These are phyloP conservation scores for Hyaloscypha bicolor DNA, from an alignment of 495 filamentous ascomycete genomes.

Conservation along the genomic window DNA sequence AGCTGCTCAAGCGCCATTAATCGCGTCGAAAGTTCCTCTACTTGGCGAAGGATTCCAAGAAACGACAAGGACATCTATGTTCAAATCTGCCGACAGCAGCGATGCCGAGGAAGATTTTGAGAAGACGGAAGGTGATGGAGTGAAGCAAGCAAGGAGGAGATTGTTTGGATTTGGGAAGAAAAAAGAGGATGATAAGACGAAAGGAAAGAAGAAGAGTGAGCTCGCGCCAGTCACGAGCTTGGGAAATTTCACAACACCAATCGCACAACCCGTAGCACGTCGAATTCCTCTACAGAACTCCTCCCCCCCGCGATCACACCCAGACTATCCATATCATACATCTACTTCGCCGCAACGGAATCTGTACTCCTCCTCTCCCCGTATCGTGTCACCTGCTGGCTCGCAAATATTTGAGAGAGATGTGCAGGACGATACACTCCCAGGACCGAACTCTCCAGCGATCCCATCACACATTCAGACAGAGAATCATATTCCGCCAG, in stretches of 20 bases:
- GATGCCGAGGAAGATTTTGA: conserved; percentile 22
- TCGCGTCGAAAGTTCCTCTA: conserved; percentile 24
- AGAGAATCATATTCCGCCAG: conserved; percentile 89
- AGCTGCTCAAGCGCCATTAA: conserved; percentile 12
- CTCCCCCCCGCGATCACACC: conserved; percentile 36
- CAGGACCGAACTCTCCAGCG: conserved; percentile 67
- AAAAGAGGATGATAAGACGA: conserved; percentile 52
- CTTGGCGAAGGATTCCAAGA: conserved; percentile 40
- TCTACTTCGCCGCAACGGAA: conserved; percentile 52
- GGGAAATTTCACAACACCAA: conserved; percentile 18
- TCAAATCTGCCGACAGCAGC: conserved; percentile 30
- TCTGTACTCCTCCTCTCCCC: conserved; percentile 57
- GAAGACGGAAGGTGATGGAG: conserved; percentile 19
- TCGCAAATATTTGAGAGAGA: conserved; percentile 94
- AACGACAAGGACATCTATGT: conserved; percentile 18
- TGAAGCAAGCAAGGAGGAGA: conserved; percentile 51
- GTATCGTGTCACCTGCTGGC: conserved; percentile 64
- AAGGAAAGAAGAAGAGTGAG: conserved; percentile 33
- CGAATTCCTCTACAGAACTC: conserved; percentile 26
- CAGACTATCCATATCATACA: conserved; percentile 46
- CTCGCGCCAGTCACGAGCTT: conserved; percentile 16
- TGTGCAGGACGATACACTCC: conserved; percentile 72
- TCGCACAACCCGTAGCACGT: conserved; percentile 25
- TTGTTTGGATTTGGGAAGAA: conserved; percentile 70
- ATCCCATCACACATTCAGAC: conserved; percentile 88